phyloP scores from a whole-genome alignment of 352 stramenopile species.

The Aphanomyces astaci region DNA sequence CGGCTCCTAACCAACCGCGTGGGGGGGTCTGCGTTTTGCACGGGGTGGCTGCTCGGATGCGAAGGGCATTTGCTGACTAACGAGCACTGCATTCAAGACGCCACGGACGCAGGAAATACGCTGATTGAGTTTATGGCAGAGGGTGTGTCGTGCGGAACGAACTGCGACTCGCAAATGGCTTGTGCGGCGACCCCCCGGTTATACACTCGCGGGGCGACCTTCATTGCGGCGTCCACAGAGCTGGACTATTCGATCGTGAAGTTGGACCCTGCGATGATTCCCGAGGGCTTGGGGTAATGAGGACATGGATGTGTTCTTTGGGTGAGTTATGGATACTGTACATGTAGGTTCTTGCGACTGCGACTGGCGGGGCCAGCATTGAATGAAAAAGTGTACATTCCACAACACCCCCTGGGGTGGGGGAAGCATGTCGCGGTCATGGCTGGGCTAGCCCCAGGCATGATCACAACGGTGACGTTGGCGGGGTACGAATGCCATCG shows the following conservation, averaged over 20 bases:
- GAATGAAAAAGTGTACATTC: constrained; percentile 38
- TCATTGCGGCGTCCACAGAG: constrained; percentile 34
- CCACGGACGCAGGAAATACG: constrained; percentile 56
- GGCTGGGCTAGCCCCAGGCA: constrained; percentile 25
- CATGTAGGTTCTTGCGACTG: constrained; percentile 35
- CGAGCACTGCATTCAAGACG: constrained; percentile 62
- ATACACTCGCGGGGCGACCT: constrained; percentile 31
- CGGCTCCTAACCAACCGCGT: constrained; percentile 50
- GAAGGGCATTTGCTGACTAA: constrained; percentile 73
- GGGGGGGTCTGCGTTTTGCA: constrained; percentile 62
- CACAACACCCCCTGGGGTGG: constrained; percentile 35
- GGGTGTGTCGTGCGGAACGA: constrained; percentile 33
- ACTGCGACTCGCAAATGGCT: constrained; percentile 34
- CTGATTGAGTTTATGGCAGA: constrained; percentile 62
- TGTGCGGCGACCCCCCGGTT: constrained; percentile 36
- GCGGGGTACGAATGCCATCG: neutral
- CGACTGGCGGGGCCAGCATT: constrained; percentile 29
- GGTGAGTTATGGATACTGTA: too few relatives aligned
- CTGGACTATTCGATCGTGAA: constrained; percentile 45
- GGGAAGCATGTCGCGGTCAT: constrained; percentile 36
- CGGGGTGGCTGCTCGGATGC: constrained; percentile 59
- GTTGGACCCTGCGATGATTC: constrained; percentile 23
- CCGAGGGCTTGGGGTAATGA: neutral
- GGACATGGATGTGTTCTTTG: constrained; percentile 33
- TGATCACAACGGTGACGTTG: constrained; percentile 29